Conservation (phyloP, 129 eudicot species). For the sunflower (Helianthus annuus) region DNA sequence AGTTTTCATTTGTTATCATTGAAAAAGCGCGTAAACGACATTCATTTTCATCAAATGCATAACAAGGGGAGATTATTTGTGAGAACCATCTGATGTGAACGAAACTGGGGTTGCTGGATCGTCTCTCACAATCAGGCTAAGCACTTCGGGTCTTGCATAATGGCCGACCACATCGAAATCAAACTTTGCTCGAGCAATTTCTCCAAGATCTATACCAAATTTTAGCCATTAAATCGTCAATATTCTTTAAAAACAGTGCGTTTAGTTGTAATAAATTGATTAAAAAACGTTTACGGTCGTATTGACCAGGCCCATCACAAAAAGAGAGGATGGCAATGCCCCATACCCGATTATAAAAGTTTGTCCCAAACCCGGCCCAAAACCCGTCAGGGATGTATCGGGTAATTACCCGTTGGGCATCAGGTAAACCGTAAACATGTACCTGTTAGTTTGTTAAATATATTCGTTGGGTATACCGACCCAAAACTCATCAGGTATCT, state of each 20-base stretch:
- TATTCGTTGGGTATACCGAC: too few relatives aligned
- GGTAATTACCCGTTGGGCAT: too few relatives aligned
- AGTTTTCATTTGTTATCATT: neutral
- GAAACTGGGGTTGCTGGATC: constrained; percentile 63
- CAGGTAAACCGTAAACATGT: too few relatives aligned
- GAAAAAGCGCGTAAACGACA: neutral
- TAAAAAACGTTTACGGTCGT: neutral
- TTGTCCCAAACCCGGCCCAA: too few relatives aligned
- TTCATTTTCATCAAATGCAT: neutral
- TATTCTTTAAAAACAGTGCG: neutral
- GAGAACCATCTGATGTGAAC: constrained; percentile 68
- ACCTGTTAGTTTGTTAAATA: too few relatives aligned
- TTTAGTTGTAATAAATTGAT: neutral
- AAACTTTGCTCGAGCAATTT: constrained; percentile 80
- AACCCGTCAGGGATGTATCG: too few relatives aligned
- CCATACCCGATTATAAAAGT: too few relatives aligned
- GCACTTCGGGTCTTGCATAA: constrained; percentile 86
- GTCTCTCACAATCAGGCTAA: constrained; percentile 73
- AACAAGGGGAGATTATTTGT: constrained; percentile 21
- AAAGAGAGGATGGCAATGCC: too few relatives aligned
- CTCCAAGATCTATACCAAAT: constrained; percentile 71
- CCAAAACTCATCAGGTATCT: too few relatives aligned
- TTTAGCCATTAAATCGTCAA: neutral
- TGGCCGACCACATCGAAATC: constrained; percentile 98
- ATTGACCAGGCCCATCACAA: neutral